These are phyloP conservation scores for Cyclospora cayetanensis DNA, from an alignment of 169 alveolate species.

Conservation along the genomic window DNA sequence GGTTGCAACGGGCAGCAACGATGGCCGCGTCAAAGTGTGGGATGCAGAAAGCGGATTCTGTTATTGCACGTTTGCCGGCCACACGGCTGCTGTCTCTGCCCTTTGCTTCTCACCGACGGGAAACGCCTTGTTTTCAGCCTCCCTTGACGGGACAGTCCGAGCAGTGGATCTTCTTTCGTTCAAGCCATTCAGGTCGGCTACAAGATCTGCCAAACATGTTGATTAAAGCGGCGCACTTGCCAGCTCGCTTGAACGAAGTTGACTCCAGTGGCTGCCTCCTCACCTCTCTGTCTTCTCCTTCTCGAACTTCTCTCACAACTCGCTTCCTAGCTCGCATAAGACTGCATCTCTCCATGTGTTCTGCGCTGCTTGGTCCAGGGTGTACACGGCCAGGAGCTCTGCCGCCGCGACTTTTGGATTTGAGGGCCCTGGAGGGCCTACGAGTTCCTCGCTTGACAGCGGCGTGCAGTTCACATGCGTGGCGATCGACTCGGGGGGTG, in stretches of 20 bases:
- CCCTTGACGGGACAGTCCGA: constrained; percentile 98
- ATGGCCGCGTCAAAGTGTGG: constrained; percentile 97
- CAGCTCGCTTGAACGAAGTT: neutral
- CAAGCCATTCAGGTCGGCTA: constrained; percentile 38
- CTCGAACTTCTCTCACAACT: neutral
- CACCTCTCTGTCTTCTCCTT: neutral
- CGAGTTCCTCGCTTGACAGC: constrained; percentile 66
- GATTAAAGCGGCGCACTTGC: no score
- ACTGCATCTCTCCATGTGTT: no score
- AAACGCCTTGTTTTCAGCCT: constrained; percentile 94
- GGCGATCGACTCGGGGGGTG: constrained; percentile 95
- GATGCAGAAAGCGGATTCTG: constrained; percentile 95
- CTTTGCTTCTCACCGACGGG: constrained; percentile 92
- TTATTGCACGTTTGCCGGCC: constrained; percentile 96
- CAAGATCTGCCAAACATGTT: neutral
- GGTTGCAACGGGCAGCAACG: constrained; percentile 98
- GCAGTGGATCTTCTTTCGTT: constrained; percentile 96
- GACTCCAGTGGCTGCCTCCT: neutral
- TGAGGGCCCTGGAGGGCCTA: neutral
- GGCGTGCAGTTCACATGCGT: constrained; percentile 94
- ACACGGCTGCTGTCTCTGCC: constrained; percentile 93
- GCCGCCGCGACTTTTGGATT: neutral
- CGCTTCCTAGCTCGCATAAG: neutral
- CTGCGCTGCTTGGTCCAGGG: neutral
- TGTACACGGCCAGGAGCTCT: neutral